Conservation (phyloP, 306 rosid genomes). For the Lathyrus oleraceus region DNA sequence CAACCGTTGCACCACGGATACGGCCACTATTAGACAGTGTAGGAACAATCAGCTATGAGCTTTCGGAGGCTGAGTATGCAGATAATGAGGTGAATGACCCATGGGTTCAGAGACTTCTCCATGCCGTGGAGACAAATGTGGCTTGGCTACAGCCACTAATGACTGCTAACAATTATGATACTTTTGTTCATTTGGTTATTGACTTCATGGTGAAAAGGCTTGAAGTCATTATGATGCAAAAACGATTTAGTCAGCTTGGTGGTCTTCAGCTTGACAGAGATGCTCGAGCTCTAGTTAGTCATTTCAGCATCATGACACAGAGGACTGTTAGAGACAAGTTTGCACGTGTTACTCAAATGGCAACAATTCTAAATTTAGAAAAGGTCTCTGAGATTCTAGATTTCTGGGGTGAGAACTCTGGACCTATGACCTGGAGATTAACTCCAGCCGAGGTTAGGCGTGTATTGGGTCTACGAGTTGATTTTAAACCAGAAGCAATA, state of each 20-base stretch:
- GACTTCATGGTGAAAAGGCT: conserved; percentile 90
- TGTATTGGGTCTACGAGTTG: conserved; percentile 85
- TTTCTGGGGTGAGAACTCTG: conserved; percentile 99
- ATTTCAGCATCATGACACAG: conserved; percentile 89
- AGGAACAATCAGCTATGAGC: conserved; percentile 83
- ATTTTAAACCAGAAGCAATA: conserved; percentile 92
- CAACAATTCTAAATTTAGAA: conserved; percentile 88
- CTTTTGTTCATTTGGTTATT: conserved; percentile 75
- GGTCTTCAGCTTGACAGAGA: conserved; percentile 98
- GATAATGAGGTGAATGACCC: conserved; percentile 97
- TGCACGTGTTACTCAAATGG: conserved; percentile 95
- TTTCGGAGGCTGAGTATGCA: conserved; percentile 88
- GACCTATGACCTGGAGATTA: conserved; percentile 98
- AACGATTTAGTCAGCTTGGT: conserved; percentile 90
- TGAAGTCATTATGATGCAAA: conserved; percentile 98
- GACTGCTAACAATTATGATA: conserved; percentile 85
- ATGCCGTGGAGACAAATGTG: conserved; percentile 81
- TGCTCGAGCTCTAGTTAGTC: conserved; percentile 89
- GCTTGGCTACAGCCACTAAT: conserved; percentile 89
- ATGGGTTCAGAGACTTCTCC: conserved; percentile 97
- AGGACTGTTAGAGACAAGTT: conserved; percentile 95
- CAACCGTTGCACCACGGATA: conserved; percentile 71
- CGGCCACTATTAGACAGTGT: conserved; percentile 85
- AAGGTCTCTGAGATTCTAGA: conserved; percentile 95
- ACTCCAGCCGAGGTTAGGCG: conserved; percentile 98